Conservation (phyloP, 2,329 filamentous ascomycete species). For the Neofusicoccum sp. region DNA sequence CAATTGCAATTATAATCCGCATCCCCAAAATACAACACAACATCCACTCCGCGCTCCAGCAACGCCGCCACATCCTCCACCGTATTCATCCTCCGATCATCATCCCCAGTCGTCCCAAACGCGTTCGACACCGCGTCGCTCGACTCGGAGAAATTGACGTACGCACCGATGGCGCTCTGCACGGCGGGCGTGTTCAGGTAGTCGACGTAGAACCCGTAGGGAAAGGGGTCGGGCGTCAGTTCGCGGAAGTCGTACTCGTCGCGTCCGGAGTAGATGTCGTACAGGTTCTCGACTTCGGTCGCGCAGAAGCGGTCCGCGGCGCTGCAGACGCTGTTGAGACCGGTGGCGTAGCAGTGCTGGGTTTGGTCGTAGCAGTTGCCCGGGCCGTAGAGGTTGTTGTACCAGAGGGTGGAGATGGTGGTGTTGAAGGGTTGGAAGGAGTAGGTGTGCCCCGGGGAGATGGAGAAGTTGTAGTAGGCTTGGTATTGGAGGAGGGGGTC, state of each 20-base stretch:
- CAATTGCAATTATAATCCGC: slow-evolving; percentile 51
- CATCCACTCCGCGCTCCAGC: slow-evolving; percentile 40
- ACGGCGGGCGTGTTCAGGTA: slow-evolving; percentile 58
- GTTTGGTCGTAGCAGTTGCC: slow-evolving; percentile 61
- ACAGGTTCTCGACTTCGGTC: slow-evolving; percentile 52
- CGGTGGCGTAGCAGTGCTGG: slow-evolving; percentile 54
- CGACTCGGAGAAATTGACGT: slow-evolving; percentile 55
- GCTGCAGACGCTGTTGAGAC: slow-evolving; percentile 52
- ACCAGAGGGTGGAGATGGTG: slow-evolving; percentile 50
- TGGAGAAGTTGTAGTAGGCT: slow-evolving; percentile 59
- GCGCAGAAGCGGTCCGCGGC: slow-evolving; percentile 58
- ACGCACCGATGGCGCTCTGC: slow-evolving; percentile 59
- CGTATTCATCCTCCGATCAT: slow-evolving; percentile 45
- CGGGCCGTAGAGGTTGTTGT: slow-evolving; percentile 59
- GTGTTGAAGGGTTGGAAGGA: slow-evolving; percentile 54
- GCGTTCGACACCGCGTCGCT: slow-evolving; percentile 45
- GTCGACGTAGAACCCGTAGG: slow-evolving; percentile 53
- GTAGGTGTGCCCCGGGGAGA: slow-evolving; percentile 58
- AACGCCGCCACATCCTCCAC: slow-evolving; percentile 42
- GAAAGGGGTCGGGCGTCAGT: slow-evolving; percentile 56
- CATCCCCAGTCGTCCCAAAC: slow-evolving; percentile 51
- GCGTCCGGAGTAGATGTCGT: slow-evolving; percentile 52
- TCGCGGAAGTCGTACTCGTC: slow-evolving; percentile 63
- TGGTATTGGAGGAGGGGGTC: slow-evolving; percentile 57
- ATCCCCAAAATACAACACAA: slow-evolving; percentile 48